Evolutionary conservation across 345 rosid genomes (phyloP).

Genomic region (Clarkia xantiana): DNA sequence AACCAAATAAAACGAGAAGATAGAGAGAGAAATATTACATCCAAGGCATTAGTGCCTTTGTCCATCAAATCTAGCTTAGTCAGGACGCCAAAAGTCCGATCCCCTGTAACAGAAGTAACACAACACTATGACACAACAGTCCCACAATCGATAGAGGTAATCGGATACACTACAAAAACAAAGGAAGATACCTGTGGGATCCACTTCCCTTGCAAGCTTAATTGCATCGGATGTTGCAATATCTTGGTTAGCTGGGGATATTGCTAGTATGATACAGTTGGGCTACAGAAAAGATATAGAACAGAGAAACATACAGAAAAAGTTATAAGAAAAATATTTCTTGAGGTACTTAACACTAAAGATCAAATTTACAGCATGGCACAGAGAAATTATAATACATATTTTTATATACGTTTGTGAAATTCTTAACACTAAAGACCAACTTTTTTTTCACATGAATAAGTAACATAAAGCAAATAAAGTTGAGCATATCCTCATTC

Average conservation of each 20-base stretch:
- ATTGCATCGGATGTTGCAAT: conserved; percentile 97
- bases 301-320: neutral
- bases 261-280: conserved; percentile 74
- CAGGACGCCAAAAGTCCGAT: conserved; percentile 92
- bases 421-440: too few relatives aligned
- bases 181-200: conserved; percentile 46
- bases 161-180: neutral
- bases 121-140: neutral
- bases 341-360: too few relatives aligned
- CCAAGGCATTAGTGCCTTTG: conserved; percentile 91
- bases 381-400: too few relatives aligned
- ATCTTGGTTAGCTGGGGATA: conserved; percentile 97
- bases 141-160: too few relatives aligned
- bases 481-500: too few relatives aligned
- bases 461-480: too few relatives aligned
- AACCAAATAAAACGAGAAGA: conserved; percentile 2
- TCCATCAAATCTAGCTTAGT: conserved; percentile 97
- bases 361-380: too few relatives aligned
- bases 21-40: conserved; percentile 30
- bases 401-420: too few relatives aligned
- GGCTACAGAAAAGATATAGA: conserved; percentile 37
- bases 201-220: conserved; percentile 78
- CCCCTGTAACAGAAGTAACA: conserved; percentile 31
- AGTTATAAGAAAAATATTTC: too few relatives aligned
- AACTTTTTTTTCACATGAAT: too few relatives aligned